Evolutionary conservation across 345 rosid species (phyloP).

Genomic region (Punica granatum): DNA sequence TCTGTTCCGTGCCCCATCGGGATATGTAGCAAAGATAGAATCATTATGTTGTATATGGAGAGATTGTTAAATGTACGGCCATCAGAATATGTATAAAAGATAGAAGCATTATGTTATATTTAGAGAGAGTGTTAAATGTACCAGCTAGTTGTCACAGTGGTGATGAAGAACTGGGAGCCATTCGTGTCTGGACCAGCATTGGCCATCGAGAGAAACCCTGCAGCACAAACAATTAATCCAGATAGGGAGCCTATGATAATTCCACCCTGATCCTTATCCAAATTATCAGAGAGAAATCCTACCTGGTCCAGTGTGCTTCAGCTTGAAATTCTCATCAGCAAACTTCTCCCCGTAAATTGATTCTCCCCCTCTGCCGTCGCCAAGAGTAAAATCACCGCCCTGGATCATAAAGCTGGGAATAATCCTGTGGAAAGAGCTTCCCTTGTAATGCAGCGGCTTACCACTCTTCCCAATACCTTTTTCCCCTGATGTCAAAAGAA

Average conservation of each 20-base stretch:
- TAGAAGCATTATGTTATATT: too few relatives aligned
- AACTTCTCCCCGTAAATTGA: slow-evolving; percentile 95
- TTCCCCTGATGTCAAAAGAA: slow-evolving; percentile 47
- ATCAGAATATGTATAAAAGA: too few relatives aligned
- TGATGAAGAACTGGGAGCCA: slow-evolving; percentile 93
- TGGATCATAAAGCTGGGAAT: slow-evolving; percentile 96
- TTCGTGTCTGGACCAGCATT: slow-evolving; percentile 90
- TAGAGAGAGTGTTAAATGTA: too few relatives aligned
- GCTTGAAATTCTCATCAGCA: slow-evolving; percentile 88
- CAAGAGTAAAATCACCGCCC: slow-evolving; percentile 95
- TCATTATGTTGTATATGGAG: background rate
- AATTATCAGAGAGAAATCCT: slow-evolving; percentile 2
- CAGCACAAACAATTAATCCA: background rate
- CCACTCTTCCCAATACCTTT: slow-evolving; percentile 87
- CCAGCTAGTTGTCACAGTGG: slow-evolving; percentile 92
- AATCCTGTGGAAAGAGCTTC: slow-evolving; percentile 80
- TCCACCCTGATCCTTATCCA: background rate
- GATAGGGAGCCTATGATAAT: too few relatives aligned
- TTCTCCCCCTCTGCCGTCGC: slow-evolving; percentile 95
- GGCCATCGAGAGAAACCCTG: slow-evolving; percentile 89
- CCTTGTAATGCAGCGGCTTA: slow-evolving; percentile 81
- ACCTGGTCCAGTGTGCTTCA: slow-evolving; percentile 98
- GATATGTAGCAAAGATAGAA: background rate
- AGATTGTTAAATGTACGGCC: too few relatives aligned
- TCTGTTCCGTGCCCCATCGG: background rate